Evolutionary conservation across 305 asterid genomes (phyloP).

Genomic region (Stenogyne calaminthoides): DNA sequence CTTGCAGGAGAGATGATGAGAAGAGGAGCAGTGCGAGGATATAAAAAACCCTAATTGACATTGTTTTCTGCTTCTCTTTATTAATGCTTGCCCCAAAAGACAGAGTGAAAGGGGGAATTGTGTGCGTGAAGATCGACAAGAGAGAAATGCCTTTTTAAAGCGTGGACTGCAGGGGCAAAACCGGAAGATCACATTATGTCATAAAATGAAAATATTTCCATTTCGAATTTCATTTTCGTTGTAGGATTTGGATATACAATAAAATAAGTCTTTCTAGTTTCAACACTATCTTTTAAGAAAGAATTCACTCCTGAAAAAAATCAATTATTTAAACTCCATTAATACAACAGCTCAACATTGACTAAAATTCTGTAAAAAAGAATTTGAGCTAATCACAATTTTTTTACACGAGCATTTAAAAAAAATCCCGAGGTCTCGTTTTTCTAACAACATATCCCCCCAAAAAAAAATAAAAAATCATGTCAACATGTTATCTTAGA

Average conservation of each 20-base stretch:
- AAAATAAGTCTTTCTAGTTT: no score
- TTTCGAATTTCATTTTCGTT: not conserved
- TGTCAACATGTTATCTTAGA: not conserved
- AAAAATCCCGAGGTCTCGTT: not conserved
- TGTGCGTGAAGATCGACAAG: conserved; percentile 30
- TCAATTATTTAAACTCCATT: no score
- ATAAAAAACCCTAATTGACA: conserved; percentile 72
- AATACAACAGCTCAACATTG: no score
- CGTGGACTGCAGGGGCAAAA: conserved; percentile 35
- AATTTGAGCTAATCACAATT: no score
- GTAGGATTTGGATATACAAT: not conserved
- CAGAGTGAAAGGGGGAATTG: conserved; percentile 5
- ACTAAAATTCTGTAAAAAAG: no score
- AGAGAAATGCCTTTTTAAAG: conserved; percentile 18
- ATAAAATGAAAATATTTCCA: not conserved
- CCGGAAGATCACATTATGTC: conserved; percentile 16
- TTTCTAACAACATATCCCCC: not conserved
- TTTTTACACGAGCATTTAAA: no score
- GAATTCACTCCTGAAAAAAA: no score
- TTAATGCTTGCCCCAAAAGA: conserved; percentile 18
- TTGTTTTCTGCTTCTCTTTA: conserved; percentile 26
- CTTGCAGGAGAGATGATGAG: conserved; percentile 68
- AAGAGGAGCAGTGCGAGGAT: conserved; percentile 64
- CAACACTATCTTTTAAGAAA: no score
- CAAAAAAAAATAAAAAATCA: not conserved